Percentiles rank a stretch among this genome's conserved stretches.
Evolutionary conservation across 2,329 filamentous ascomycete species (phyloP).

Genomic region (Fusarium sp.): DNA sequence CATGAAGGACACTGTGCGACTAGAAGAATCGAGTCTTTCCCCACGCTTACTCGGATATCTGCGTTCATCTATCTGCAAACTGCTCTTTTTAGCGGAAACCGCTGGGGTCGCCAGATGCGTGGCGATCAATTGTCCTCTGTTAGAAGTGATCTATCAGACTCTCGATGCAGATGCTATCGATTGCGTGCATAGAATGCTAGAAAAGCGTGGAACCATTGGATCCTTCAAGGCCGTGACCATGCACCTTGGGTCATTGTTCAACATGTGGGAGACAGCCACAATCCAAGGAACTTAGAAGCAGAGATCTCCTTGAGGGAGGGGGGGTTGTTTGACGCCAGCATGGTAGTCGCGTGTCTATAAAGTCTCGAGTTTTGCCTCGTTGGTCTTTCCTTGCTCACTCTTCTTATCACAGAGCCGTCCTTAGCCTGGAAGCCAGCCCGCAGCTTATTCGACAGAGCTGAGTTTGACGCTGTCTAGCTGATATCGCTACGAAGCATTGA

Average conservation of each 20-base stretch:
- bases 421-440: neutral
- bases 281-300: neutral
- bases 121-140: conserved; percentile 13
- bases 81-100: conserved; percentile 35
- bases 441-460: neutral
- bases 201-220: conserved; percentile 17
- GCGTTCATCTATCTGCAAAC: conserved; percentile 39
- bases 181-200: conserved; percentile 21
- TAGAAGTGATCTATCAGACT: conserved; percentile 25
- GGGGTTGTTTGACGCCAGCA: neutral
- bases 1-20: conserved; percentile 31
- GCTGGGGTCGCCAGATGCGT: conserved; percentile 10
- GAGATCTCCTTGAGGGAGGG: neutral
- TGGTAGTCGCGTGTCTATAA: conserved; percentile 26
- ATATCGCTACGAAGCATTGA: neutral
- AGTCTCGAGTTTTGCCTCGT: conserved; percentile 8
- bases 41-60: conserved; percentile 37
- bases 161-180: conserved; percentile 6
- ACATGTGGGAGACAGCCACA: conserved; percentile 20
- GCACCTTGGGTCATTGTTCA: conserved; percentile 9
- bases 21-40: conserved; percentile 18
- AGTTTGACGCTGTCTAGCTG: neutral
- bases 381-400: neutral
- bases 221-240: conserved; percentile 6
- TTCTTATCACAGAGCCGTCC: neutral